Conservation (phyloP, 2,329 filamentous ascomycete genomes). For the Ophiocordyceps unilateralis region DNA sequence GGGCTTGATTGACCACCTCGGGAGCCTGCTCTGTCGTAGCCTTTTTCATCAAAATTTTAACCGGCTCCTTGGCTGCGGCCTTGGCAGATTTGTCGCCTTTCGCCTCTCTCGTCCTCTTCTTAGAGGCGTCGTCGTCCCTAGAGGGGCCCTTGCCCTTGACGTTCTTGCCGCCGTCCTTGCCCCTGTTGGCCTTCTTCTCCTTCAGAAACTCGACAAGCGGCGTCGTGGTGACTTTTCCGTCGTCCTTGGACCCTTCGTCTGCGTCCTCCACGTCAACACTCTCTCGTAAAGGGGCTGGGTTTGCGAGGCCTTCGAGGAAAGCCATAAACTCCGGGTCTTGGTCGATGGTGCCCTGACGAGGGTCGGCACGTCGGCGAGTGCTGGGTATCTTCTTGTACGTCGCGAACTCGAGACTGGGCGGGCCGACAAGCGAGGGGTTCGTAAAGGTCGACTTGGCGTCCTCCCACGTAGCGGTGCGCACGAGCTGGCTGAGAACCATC, state of each 20-base stretch:
- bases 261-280: constrained; percentile 22
- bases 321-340: constrained; percentile 91
- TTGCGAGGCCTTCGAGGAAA: constrained; percentile 76
- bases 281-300: constrained; percentile 34
- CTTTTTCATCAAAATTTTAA: constrained; percentile 47
- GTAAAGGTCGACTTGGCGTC: constrained; percentile 66
- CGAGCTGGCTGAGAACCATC: constrained; percentile 46
- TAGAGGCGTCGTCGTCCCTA: constrained; percentile 31
- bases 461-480: constrained; percentile 55
- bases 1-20: constrained; percentile 23
- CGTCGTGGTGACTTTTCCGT: constrained; percentile 56
- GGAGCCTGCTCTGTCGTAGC: constrained; percentile 29
- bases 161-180: constrained; percentile 30
- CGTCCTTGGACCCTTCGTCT: constrained; percentile 27
- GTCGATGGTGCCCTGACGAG: constrained; percentile 84
- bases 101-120: constrained; percentile 46
- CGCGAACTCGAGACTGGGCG: constrained; percentile 66
- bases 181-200: constrained; percentile 74
- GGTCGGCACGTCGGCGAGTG: constrained; percentile 59
- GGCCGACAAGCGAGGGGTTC: constrained; percentile 56
- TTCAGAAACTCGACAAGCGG: constrained; percentile 79
- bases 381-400: constrained; percentile 70
- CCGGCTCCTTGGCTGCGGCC: constrained; percentile 31
- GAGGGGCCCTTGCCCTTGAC: constrained; percentile 29
- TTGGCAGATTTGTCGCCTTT: constrained; percentile 39